A percentile compares a stretch with the other conserved stretches of the same genome.
Evolutionary conservation across 345 rosid genomes (phyloP).

Genomic region (Lepidium didymum): DNA sequence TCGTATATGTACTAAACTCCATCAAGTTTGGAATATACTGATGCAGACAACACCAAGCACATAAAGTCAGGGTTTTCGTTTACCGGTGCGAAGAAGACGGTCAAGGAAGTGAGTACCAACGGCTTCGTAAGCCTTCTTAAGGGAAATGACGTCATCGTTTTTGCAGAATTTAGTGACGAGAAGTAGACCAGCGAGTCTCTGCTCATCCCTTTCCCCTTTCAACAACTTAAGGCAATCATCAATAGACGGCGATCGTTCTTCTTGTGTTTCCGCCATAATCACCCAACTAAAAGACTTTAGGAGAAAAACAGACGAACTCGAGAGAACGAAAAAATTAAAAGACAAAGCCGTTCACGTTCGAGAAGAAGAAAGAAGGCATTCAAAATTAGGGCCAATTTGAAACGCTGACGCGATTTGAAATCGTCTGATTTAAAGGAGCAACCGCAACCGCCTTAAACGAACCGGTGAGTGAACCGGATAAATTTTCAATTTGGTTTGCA

Average conservation of each 20-base stretch:
- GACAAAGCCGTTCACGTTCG: background rate
- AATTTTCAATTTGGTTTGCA: no score
- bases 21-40: background rate
- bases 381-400: background rate
- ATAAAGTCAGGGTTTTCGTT: background rate
- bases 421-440: no score
- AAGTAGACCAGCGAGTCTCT: constrained; percentile 79
- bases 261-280: constrained; percentile 29
- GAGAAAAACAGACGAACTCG: background rate
- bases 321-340: background rate
- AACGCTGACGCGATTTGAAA: no score
- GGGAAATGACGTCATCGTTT: constrained; percentile 49
- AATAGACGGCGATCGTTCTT: constrained; percentile 41
- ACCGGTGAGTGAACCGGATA: no score
- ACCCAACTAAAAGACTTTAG: background rate
- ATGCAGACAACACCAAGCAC: background rate
- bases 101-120: constrained; percentile 62
- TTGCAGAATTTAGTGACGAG: constrained; percentile 72
- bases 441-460: no score
- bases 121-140: constrained; percentile 54
- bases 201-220: constrained; percentile 88
- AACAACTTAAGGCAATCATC: constrained; percentile 74
- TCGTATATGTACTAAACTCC: background rate
- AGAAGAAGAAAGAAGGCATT: background rate
- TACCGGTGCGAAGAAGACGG: constrained; percentile 75